phyloP scores from a whole-genome alignment of 164 flowering plant genomes.

The Tetrastigma voinierianum region DNA sequence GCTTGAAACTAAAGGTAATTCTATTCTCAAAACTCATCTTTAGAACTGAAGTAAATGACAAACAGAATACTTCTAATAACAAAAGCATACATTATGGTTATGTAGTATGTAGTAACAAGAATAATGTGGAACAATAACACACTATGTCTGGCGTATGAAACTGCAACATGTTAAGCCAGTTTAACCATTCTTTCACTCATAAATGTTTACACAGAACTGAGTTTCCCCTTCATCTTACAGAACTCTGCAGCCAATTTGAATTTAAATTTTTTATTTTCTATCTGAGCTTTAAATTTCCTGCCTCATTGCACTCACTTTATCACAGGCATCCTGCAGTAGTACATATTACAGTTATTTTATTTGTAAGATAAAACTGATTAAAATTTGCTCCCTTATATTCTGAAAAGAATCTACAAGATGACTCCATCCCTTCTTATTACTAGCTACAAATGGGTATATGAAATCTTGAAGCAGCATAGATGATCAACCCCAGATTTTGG shows the following conservation, averaged over 20 bases:
- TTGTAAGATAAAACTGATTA: neutral
- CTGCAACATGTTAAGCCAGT: conserved; percentile 33
- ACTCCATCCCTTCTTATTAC: too few species aligned
- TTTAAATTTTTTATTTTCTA: conserved; percentile 36
- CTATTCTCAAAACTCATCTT: conserved; percentile 39
- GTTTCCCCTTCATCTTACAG: conserved; percentile 52
- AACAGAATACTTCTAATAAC: conserved; percentile 13
- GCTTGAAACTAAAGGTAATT: conserved; percentile 35
- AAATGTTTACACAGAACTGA: conserved; percentile 35
- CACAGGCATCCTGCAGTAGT: conserved; percentile 30
- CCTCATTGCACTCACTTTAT: conserved; percentile 40
- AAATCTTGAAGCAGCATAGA: too few species aligned
- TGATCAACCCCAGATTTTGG: too few species aligned
- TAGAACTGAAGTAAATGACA: conserved; percentile 56
- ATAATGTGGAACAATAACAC: conserved; percentile 38
- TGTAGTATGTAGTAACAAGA: neutral
- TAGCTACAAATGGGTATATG: too few species aligned
- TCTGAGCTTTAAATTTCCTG: conserved; percentile 46
- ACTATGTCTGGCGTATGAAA: conserved; percentile 46
- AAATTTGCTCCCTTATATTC: neutral
- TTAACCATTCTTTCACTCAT: too few species aligned
- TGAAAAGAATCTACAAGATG: neutral
- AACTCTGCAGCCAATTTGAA: conserved; percentile 35
- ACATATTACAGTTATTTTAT: neutral
- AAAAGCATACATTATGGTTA: too few species aligned